Base-by-base conservation (phyloP, 1,284 basidiomycete species). In the Sphagnurus paluster region DNA sequence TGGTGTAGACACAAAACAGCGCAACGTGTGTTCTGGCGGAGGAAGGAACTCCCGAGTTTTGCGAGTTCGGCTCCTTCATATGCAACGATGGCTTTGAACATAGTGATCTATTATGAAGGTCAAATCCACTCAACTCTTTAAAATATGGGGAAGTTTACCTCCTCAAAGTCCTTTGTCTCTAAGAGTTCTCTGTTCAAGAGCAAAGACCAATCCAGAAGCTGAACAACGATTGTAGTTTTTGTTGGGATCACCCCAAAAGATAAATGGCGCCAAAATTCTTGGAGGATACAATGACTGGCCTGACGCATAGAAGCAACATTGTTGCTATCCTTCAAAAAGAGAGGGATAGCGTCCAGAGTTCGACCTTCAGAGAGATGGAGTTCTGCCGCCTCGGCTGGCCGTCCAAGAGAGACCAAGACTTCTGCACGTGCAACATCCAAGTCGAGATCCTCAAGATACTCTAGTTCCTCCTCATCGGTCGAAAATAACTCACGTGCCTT, bases 361-460 rank as follows among this genome's bases (percentile, higher is more conserved):
- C 72, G 69, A 16, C 80, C 80, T 59, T 82, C 75, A 1, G 60
- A 56, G 2, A 81, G 57, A 52, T 82, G 75, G 13, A 84, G 56
- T 11, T 79, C 69, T 0, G 82, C 84, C 0, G 83, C 84, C 23
- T 85, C 79, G 0, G 56, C 46, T 35, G 63, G 69, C 48, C 70
- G 64, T 4, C 72, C 74, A 3, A 71, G 63, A 4, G 66, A 59
- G 38, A 75, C 69, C n/a, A 86, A 67, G 6, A 85, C 57, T 0
- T 61, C 58, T 0, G 75, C 77, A n/a, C 68, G 74, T 9, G 77
- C 74, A 11, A 74, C 54, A 46, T 81, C 76, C 4, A 87, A 67
- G 17, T 74, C 76, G 39, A 71, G 75, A 10, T 79, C 73, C 45
- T 82, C 75, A 36, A 82, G 70, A 49, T 81, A 87, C 33, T 79